A percentile compares a stretch with the other conserved stretches of the same genome.
These are phyloP conservation scores for Epicoccum sorghinum DNA, from an alignment of 2,329 filamentous ascomycete species.

Conservation along the genomic window DNA sequence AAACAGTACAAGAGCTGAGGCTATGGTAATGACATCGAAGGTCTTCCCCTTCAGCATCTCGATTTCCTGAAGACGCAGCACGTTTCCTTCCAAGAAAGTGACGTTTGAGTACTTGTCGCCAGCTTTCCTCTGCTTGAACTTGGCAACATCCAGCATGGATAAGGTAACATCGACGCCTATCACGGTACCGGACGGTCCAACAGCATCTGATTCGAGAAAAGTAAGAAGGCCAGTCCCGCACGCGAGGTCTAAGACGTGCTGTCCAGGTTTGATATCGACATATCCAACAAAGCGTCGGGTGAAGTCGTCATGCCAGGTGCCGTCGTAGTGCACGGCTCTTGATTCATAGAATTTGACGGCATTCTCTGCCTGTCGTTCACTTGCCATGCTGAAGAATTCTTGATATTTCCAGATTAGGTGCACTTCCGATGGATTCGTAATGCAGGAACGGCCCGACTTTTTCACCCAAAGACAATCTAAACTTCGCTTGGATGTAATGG, in stretches of 20 bases:
- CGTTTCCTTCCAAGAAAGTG: slow-evolving; percentile 45
- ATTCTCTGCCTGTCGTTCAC: slow-evolving; percentile 32
- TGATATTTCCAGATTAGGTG: background rate
- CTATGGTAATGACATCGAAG: slow-evolving; percentile 48
- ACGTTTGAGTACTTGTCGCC: slow-evolving; percentile 41
- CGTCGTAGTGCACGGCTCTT: slow-evolving; percentile 47
- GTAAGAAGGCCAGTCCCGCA: slow-evolving; percentile 55
- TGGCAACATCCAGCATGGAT: slow-evolving; percentile 50
- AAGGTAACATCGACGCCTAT: slow-evolving; percentile 51
- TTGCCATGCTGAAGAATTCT: background rate
- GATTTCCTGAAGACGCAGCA: slow-evolving; percentile 42
- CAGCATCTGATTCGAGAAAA: slow-evolving; percentile 47
- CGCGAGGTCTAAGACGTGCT: slow-evolving; percentile 53
- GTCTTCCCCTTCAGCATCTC: slow-evolving; percentile 29
- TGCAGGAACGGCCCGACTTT: background rate
- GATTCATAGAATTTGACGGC: slow-evolving; percentile 46
- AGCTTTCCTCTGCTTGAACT: slow-evolving; percentile 34
- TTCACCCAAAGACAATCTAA: background rate
- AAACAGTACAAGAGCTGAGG: slow-evolving; percentile 51
- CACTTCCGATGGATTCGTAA: background rate
- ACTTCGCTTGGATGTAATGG: background rate
- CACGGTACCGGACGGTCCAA: slow-evolving; percentile 47
- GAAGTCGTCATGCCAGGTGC: slow-evolving; percentile 51
- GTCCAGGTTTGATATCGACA: slow-evolving; percentile 41
- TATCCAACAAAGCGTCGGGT: slow-evolving; percentile 46